Evolutionary conservation across 2,329 filamentous ascomycete genomes (phyloP).

Genomic region (Aspergillus neoniger): DNA sequence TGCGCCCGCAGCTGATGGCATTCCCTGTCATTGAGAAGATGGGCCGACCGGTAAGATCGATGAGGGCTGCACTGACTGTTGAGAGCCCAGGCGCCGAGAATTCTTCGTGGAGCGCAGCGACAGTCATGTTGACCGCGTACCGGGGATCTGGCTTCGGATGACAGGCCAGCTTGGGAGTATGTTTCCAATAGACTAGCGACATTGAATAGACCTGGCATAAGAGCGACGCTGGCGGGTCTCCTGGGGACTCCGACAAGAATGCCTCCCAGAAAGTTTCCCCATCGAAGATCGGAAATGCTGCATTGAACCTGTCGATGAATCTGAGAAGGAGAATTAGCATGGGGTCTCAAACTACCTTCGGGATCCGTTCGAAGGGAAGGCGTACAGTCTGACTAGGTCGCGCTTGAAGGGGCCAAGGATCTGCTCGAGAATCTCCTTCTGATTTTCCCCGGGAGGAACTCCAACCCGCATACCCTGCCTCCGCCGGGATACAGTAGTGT

Average conservation of each 20-base stretch:
- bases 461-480: slow-evolving; percentile 51
- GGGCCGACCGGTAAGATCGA: slow-evolving; percentile 63
- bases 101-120: slow-evolving; percentile 62
- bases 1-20: slow-evolving; percentile 56
- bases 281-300: slow-evolving; percentile 64
- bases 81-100: slow-evolving; percentile 61
- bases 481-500: slow-evolving; percentile 53
- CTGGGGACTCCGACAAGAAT: slow-evolving; percentile 48
- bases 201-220: slow-evolving; percentile 61
- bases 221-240: slow-evolving; percentile 58
- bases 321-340: slow-evolving; percentile 33
- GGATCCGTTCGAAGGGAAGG: slow-evolving; percentile 16
- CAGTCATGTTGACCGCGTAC: slow-evolving; percentile 65
- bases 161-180: slow-evolving; percentile 46
- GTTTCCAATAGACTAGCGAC: slow-evolving; percentile 60
- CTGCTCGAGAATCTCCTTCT: slow-evolving; percentile 59
- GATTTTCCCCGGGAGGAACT: slow-evolving; percentile 49
- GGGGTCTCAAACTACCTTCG: not conserved
- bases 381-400: slow-evolving; percentile 56
- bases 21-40: slow-evolving; percentile 63
- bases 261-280: slow-evolving; percentile 55
- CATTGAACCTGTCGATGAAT: slow-evolving; percentile 59
- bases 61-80: slow-evolving; percentile 58
- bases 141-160: slow-evolving; percentile 59
- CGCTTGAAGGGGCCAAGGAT: slow-evolving; percentile 58